Base-by-base conservation (phyloP, 1,139 yeast species). In the Debaryomyces nepalensis region DNA sequence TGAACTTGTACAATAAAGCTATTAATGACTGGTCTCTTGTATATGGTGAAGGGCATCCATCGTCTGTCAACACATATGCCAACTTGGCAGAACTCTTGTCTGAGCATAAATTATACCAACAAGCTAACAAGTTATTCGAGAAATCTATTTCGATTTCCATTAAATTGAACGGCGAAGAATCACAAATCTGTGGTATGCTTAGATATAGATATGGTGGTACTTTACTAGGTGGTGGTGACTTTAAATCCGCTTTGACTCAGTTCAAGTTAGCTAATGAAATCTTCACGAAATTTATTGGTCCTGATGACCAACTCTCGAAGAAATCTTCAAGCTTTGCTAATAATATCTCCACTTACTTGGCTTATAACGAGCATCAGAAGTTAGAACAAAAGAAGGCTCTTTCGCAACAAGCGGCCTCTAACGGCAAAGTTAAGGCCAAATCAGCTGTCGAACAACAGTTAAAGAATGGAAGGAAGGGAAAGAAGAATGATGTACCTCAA, bases 191-290 rank as follows among this genome's bases (percentile, higher is more conserved):
- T 27, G 91, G 79, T 23, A 70, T 79, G 49, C 66, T 82, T 46
- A 73, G 75, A 54, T 84, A 77, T 69, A 85, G 88, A 57, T 74
- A 77, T 43, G 91, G 88, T 18, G 86, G 85, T 60, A 66, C 81
- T 33, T 75, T 81, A 41, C 75, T 87, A 35, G 68, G 77, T 42
- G 57, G 67, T 18, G 75, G 77, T 39, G 79, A 82, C 44, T 73
- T 77, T 51, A 70, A 73, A 42, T 81, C 74, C 16, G 81, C 95
- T 0, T 61, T 75, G 36, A 77, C 72, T 27, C 74, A 76, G 47
- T 79, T 82, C 59, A 64, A 72, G 23, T 64, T 59, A 38, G 77
- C 89, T 33, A 74, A 76, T 52, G 73, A 70, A 19, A 72, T 81
- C 21, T 82, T 84, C 68, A 70, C 70, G 50, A 70, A 70, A 45